A percentile compares a stretch with the other conserved stretches of the same genome.
Evolutionary conservation across 345 rosid species (phyloP).

Genomic region (Linum trigynum): DNA sequence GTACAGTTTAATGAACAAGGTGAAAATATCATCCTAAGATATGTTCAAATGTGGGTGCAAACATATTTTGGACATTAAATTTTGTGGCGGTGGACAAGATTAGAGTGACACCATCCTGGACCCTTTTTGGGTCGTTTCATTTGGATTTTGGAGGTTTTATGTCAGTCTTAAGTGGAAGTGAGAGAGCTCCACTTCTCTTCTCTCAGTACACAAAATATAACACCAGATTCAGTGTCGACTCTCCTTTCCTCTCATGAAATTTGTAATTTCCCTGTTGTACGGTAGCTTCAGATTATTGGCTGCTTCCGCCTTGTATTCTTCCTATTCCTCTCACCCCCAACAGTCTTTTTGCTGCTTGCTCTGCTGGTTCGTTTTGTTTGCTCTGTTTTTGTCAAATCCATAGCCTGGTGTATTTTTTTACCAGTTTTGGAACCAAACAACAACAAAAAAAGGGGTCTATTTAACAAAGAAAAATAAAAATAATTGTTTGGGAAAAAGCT

Average conservation of each 20-base stretch:
- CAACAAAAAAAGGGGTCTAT: neutral
- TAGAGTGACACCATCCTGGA: conserved; percentile 5
- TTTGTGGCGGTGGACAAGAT: conserved; percentile 21
- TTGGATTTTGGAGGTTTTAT: too few species aligned
- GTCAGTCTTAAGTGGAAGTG: neutral
- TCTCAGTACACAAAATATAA: neutral
- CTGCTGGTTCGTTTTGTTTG: conserved; percentile 3
- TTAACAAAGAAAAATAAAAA: conserved; percentile 3
- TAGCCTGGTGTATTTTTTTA: neutral
- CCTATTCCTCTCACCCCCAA: neutral
- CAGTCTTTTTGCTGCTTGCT: too few species aligned
- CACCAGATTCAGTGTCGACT: neutral
- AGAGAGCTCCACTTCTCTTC: conserved; percentile 8
- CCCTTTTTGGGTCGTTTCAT: neutral
- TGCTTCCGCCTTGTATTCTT: neutral
- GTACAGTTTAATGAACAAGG: too few species aligned
- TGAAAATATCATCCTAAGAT: conserved; percentile 10
- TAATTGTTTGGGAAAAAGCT: conserved; percentile 8
- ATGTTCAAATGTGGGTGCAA: neutral
- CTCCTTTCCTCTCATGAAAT: neutral
- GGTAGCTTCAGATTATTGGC: neutral
- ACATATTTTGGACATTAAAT: too few species aligned
- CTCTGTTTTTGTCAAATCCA: too few species aligned
- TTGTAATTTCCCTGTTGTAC: too few species aligned
- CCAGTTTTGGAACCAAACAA: neutral